Conservation (phyloP, 768 basidiomycete genomes). For the Tricholoma flavovirens region DNA sequence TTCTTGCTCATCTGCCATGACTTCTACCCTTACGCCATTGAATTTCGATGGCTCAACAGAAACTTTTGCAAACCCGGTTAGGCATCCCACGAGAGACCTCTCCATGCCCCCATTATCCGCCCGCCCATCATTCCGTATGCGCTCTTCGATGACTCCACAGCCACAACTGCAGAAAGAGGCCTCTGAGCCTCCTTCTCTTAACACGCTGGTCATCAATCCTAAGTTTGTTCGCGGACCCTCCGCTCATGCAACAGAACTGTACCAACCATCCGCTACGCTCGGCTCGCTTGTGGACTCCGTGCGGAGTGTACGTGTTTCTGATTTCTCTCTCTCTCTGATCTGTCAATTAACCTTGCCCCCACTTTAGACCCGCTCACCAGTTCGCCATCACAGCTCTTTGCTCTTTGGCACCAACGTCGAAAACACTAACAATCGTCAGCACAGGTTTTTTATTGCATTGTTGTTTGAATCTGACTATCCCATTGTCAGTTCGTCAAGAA, state of each 20-base stretch:
- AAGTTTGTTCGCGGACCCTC: slow-evolving; percentile 62
- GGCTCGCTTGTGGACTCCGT: slow-evolving; percentile 55
- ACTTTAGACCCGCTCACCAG: slow-evolving; percentile 41
- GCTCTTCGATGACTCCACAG: slow-evolving; percentile 67
- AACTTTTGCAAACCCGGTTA: slow-evolving; percentile 20
- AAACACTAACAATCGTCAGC: slow-evolving; percentile 27
- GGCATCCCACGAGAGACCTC: slow-evolving; percentile 30
- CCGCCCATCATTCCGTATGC: slow-evolving; percentile 55
- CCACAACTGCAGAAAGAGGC: slow-evolving; percentile 41
- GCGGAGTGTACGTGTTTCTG: slow-evolving; percentile 41
- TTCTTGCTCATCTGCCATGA: slow-evolving; percentile 34
- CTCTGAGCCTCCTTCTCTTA: slow-evolving; percentile 68
- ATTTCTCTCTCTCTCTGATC: slow-evolving; percentile 1
- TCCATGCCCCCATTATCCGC: slow-evolving; percentile 42
- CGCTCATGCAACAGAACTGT: slow-evolving; percentile 21
- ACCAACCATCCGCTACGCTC: slow-evolving; percentile 40
- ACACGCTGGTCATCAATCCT: slow-evolving; percentile 56
- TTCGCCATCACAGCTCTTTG: slow-evolving; percentile 48
- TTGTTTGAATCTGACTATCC: slow-evolving; percentile 4
- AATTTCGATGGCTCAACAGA: slow-evolving; percentile 38
- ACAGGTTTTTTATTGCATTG: background rate
- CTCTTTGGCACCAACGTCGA: slow-evolving; percentile 36
- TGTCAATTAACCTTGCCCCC: slow-evolving; percentile 4
- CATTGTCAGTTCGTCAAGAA: slow-evolving; percentile 24
- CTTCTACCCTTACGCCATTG: slow-evolving; percentile 34